phyloP scores from a whole-genome alignment of 1,284 basidiomycete species.

The Ceratobasidium papillatum region DNA sequence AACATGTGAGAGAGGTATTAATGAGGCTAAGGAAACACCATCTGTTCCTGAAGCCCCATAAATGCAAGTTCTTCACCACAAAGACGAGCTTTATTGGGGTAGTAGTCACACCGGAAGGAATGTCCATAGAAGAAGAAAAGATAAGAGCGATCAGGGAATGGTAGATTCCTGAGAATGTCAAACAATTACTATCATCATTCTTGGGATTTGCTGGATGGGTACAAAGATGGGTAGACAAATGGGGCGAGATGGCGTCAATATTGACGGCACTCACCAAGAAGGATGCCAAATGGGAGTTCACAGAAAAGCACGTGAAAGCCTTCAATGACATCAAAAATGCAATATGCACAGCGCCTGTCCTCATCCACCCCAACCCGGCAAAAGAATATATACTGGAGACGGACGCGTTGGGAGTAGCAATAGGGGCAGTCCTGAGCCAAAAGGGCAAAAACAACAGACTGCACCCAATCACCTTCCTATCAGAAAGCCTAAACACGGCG shows the following conservation, averaged over 20 bases:
- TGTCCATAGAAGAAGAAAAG: constrained; percentile 48
- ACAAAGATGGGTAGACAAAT: constrained; percentile 46
- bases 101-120: background rate
- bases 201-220: constrained; percentile 49
- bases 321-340: constrained; percentile 48
- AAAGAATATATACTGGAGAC: constrained; percentile 28
- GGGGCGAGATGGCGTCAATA: constrained; percentile 47
- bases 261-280: constrained; percentile 47
- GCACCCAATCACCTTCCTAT: constrained; percentile 31
- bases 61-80: too few relatives aligned
- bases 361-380: constrained; percentile 12
- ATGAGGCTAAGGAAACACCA: too few relatives aligned
- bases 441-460: background rate
- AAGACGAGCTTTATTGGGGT: too few relatives aligned
- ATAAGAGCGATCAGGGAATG: constrained; percentile 54
- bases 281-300: constrained; percentile 44
- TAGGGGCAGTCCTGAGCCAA: constrained; percentile 37
- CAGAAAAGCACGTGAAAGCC: constrained; percentile 41
- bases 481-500: constrained; percentile 43
- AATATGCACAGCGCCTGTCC: constrained; percentile 10
- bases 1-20: too few relatives aligned
- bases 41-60: too few relatives aligned
- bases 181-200: constrained; percentile 51
- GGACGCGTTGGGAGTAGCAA: background rate
- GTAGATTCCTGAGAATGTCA: constrained; percentile 52